These are phyloP conservation scores for Aspergillus haitiensis DNA, from an alignment of 495 filamentous ascomycete species.

Conservation along the genomic window DNA sequence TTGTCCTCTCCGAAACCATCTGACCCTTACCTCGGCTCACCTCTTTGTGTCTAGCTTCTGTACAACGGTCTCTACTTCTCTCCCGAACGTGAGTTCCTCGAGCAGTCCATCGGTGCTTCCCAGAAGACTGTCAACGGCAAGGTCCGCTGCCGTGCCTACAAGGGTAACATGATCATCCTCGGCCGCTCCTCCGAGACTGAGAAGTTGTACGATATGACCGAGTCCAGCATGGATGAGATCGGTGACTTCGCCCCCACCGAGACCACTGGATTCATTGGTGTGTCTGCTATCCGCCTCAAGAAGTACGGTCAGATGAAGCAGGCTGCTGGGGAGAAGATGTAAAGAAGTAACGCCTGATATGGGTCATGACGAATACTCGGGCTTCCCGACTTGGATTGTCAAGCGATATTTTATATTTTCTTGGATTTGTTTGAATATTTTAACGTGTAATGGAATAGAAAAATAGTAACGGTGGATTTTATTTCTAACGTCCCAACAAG, in stretches of 20 bases:
- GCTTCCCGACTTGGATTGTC: too few species aligned
- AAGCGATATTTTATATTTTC: conserved; percentile 9
- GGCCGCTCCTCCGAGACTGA: conserved; percentile 73
- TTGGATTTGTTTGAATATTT: conserved; percentile 14
- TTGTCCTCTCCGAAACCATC: conserved; percentile 17
- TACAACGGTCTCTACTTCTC: conserved; percentile 64
- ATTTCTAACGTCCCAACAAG: background rate
- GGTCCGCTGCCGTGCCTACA: conserved; percentile 73
- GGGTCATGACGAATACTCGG: conserved; percentile 15
- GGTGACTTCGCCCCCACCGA: conserved; percentile 74
- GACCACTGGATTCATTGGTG: conserved; percentile 76
- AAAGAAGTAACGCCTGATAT: conserved; percentile 3
- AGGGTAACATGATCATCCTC: conserved; percentile 72
- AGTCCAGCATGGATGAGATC: conserved; percentile 86
- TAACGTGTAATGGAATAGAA: conserved; percentile 19
- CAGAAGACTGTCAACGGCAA: conserved; percentile 69
- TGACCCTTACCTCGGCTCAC: background rate
- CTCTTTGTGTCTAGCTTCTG: conserved; percentile 24
- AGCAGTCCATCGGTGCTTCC: conserved; percentile 67
- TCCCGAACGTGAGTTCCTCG: conserved; percentile 75
- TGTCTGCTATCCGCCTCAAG: conserved; percentile 84
- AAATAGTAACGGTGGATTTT: conserved; percentile 10
- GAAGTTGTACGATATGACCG: conserved; percentile 81
- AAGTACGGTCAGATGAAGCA: conserved; percentile 65
- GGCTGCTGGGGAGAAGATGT: conserved; percentile 20